phyloP scores from a whole-genome alignment of 1,139 yeast genomes.

The Lodderomyces orthopsilosis region DNA sequence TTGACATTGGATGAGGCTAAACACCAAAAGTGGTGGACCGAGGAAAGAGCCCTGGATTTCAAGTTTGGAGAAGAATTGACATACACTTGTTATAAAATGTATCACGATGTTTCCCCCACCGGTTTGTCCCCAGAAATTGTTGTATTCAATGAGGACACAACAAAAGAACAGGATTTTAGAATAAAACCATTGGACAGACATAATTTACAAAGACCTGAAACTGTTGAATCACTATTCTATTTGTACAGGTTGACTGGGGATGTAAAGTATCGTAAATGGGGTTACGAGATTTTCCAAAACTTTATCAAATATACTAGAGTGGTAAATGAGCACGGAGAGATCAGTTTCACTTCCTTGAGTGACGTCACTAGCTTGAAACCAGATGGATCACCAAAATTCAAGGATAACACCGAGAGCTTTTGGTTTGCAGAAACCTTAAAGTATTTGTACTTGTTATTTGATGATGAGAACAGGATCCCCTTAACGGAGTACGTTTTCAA shows the following conservation, averaged over 20 bases:
- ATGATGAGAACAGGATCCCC: slow-evolving; percentile 55
- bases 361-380: slow-evolving; percentile 56
- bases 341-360: slow-evolving; percentile 62
- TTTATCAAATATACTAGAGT: slow-evolving; percentile 59
- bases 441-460: slow-evolving; percentile 79
- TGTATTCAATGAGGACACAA: slow-evolving; percentile 56
- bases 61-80: slow-evolving; percentile 73
- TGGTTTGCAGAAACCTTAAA: slow-evolving; percentile 95
- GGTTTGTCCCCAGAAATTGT: slow-evolving; percentile 90
- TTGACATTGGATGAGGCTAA: slow-evolving; percentile 43
- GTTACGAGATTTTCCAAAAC: slow-evolving; percentile 77
- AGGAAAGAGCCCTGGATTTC: slow-evolving; percentile 50
- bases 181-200: slow-evolving; percentile 75
- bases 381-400: slow-evolving; percentile 38
- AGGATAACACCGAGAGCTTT: slow-evolving; percentile 86
- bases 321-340: slow-evolving; percentile 51
- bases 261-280: slow-evolving; percentile 82
- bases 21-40: slow-evolving; percentile 34
- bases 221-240: slow-evolving; percentile 84
- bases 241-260: slow-evolving; percentile 81
- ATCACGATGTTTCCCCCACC: slow-evolving; percentile 57
- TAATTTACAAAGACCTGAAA: slow-evolving; percentile 90
- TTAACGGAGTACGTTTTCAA: slow-evolving; percentile 75
- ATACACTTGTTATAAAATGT: slow-evolving; percentile 81
- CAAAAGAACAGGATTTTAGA: slow-evolving; percentile 49